Conservation (phyloP, 305 asterid genomes). For the Fraxinus dipetala region DNA sequence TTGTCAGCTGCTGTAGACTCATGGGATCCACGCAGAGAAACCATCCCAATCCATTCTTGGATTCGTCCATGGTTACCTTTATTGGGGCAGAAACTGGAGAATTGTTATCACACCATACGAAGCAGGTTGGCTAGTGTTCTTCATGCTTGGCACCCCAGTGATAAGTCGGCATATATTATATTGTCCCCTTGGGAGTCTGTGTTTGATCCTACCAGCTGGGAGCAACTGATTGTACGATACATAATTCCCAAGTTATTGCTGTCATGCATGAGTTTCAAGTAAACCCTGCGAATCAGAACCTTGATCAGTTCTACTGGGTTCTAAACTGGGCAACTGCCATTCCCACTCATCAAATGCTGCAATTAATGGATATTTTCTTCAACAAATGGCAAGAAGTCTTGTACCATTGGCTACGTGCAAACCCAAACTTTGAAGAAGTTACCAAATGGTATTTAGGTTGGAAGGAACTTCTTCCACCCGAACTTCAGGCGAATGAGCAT, state of each 20-base stretch:
- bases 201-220: conserved; percentile 89
- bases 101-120: conserved; percentile 73
- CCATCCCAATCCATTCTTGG: conserved; percentile 81
- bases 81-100: conserved; percentile 67
- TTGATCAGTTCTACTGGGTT: conserved; percentile 72
- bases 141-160: conserved; percentile 91
- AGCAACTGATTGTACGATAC: conserved; percentile 72
- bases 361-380: conserved; percentile 53
- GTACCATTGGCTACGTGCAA: conserved; percentile 49
- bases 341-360: conserved; percentile 68
- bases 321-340: conserved; percentile 46
- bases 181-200: conserved; percentile 86
- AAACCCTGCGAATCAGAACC: conserved; percentile 76
- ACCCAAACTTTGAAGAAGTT: conserved; percentile 47
- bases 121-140: conserved; percentile 71
- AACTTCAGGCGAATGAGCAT: conserved; percentile 73
- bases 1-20: conserved; percentile 69
- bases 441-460: conserved; percentile 50
- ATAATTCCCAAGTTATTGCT: conserved; percentile 69
- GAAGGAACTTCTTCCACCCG: conserved; percentile 51
- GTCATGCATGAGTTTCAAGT: conserved; percentile 82
- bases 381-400: conserved; percentile 74
- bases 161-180: conserved; percentile 73
- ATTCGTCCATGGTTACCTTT: conserved; percentile 88
- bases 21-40: conserved; percentile 92